Conservation (phyloP, 805 yeast species). For the Isabelozyma pseudorhagii region DNA sequence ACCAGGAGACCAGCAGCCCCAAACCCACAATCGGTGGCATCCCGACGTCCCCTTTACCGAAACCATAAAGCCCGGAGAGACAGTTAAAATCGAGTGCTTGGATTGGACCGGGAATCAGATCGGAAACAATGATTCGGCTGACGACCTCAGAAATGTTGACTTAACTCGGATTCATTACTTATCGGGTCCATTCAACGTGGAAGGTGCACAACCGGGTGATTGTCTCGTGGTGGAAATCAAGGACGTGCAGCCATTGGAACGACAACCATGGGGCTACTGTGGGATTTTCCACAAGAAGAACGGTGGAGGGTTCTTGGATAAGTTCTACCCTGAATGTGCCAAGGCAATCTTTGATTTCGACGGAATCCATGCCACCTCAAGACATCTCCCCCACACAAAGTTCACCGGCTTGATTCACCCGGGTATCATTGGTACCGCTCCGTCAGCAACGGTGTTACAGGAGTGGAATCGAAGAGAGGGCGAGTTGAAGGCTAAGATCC, state of each 20-base stretch:
- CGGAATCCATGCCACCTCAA: conserved; percentile 47
- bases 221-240: conserved; percentile 47
- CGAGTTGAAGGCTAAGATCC: conserved; percentile 29
- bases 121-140: conserved; percentile 45
- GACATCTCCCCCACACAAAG: conserved; percentile 49
- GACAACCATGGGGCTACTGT: conserved; percentile 54
- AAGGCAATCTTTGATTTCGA: conserved; percentile 53
- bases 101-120: conserved; percentile 58
- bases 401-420: conserved; percentile 52
- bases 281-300: conserved; percentile 47
- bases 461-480: conserved; percentile 47
- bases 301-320: conserved; percentile 51
- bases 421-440: conserved; percentile 51
- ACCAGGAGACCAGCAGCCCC: conserved; percentile 46
- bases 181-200: conserved; percentile 47
- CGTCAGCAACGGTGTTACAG: conserved; percentile 38
- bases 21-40: conserved; percentile 53
- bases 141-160: conserved; percentile 45
- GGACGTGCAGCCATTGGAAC: conserved; percentile 50
- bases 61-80: conserved; percentile 39
- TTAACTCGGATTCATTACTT: conserved; percentile 45
- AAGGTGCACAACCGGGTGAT: conserved; percentile 47
- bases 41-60: conserved; percentile 46
- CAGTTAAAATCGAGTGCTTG: conserved; percentile 47
- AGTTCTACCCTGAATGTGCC: conserved; percentile 48